phyloP scores from a whole-genome alignment of 2,329 filamentous ascomycete species.

The Colletotrichum costaricense region DNA sequence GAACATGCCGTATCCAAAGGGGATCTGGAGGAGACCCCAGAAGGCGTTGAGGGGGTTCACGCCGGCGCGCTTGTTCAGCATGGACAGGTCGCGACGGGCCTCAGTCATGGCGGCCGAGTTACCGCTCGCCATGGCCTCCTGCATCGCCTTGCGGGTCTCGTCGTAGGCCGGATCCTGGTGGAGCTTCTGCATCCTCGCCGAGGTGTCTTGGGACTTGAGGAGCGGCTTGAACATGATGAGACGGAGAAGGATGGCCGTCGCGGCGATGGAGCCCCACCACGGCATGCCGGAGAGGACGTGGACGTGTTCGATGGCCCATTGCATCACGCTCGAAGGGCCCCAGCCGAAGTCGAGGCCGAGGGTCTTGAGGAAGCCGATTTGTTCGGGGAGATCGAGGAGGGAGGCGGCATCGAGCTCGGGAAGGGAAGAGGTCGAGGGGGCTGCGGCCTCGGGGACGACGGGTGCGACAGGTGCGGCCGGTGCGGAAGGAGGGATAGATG shows the following conservation, averaged over 20 bases:
- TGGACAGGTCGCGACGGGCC: slow-evolving; percentile 48
- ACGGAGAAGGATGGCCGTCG: slow-evolving; percentile 74
- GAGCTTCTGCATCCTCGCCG: slow-evolving; percentile 71
- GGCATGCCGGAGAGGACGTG: slow-evolving; percentile 81
- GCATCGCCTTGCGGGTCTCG: slow-evolving; percentile 48
- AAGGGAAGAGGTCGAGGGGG: slow-evolving; percentile 38
- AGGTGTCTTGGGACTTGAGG: slow-evolving; percentile 69
- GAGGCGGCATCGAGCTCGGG: slow-evolving; percentile 51
- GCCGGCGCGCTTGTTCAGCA: slow-evolving; percentile 51
- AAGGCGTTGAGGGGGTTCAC: slow-evolving; percentile 47
- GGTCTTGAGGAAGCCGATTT: slow-evolving; percentile 83
- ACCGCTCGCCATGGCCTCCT: slow-evolving; percentile 66
- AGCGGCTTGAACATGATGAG: slow-evolving; percentile 73
- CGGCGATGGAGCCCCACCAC: slow-evolving; percentile 83
- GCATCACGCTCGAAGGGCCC: slow-evolving; percentile 79
- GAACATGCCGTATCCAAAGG: slow-evolving; percentile 85
- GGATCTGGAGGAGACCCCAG: slow-evolving; percentile 60
- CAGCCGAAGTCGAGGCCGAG: slow-evolving; percentile 90
- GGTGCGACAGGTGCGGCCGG: slow-evolving; percentile 24
- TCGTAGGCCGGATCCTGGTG: slow-evolving; percentile 64
- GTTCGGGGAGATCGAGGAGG: slow-evolving; percentile 73
- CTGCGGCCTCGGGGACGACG: slow-evolving; percentile 13
- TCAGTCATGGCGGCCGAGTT: slow-evolving; percentile 60
- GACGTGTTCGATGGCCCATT: slow-evolving; percentile 84
- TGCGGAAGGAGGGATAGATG: slow-evolving; percentile 45